These are phyloP conservation scores for Torulaspora indica DNA, from an alignment of 805 yeast genomes.

Conservation along the genomic window DNA sequence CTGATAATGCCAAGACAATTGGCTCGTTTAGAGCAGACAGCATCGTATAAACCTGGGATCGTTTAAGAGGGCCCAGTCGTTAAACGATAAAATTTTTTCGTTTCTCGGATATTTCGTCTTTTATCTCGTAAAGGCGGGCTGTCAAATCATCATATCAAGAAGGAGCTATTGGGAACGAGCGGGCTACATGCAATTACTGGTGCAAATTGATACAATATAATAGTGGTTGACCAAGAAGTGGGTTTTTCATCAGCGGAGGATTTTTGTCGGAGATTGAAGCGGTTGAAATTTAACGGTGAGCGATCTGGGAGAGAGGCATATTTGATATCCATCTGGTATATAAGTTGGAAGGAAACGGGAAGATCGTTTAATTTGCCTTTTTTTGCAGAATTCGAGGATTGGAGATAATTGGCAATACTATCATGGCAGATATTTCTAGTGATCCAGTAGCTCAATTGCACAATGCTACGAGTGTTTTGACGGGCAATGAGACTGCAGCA, in stretches of 20 bases:
- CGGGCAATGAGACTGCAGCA: background rate
- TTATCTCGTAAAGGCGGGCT: constrained; percentile 2
- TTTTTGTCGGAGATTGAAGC: constrained; percentile 6
- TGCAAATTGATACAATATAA: constrained; percentile 3
- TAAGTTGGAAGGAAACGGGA: background rate
- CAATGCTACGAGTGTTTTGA: constrained; percentile 7
- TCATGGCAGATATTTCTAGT: constrained; percentile 13
- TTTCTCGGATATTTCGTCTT: constrained; percentile 5
- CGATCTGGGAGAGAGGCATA: constrained; percentile 1
- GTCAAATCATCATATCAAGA: background rate
- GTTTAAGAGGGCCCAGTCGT: too few species aligned
- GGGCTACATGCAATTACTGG: background rate
- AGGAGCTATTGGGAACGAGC: background rate
- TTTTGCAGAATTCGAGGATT: background rate
- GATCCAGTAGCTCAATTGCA: constrained; percentile 13
- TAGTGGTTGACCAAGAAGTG: background rate
- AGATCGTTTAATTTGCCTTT: too few species aligned
- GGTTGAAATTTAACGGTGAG: constrained; percentile 6
- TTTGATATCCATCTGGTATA: background rate
- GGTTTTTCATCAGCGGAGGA: background rate
- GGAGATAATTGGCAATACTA: background rate
- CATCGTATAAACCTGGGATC: too few species aligned
- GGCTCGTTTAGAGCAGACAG: too few species aligned
- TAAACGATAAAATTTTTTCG: constrained; percentile 8
- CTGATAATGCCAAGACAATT: too few species aligned